Base-by-base conservation (phyloP, 2,329 filamentous ascomycete genomes). In the Colletotrichum horii region DNA sequence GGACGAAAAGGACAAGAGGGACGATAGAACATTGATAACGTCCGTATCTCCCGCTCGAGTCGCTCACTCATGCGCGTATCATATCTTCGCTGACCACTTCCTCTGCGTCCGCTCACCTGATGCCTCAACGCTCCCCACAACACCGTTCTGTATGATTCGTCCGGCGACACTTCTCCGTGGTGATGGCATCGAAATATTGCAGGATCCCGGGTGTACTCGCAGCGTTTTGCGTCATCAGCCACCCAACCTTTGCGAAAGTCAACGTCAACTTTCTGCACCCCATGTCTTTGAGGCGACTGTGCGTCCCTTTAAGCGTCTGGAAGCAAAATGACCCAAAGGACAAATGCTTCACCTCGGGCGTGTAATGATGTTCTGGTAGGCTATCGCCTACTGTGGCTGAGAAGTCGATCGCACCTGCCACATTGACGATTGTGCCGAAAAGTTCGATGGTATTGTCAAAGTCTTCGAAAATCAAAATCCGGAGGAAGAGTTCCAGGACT, bases 141-240 rank as follows among this genome's bases (percentile, higher is more conserved):
- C 4, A 38, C 1, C 14, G 6, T 4, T 36, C 15, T 3, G 4
- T 3, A 19, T 4, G 15, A 2, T 3, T 19, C 38, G 16, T n/a
- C 16, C 38, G 38, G 38, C 38, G 19, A 43, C 38, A n/a, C 38
- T 0, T 43, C 38, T 43, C 38, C 0, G 19, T 0, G 38, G 38
- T n/a, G 4, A 43, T 0, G 38, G 0, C 38, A n/a, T 43, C 0
- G 38, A 43, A 19, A 4, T n/a, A 43, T n/a, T 0, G 0, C 16
- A 43, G 8, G 19, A 43, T 6, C 0, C n/a, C 38, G 4, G 19
- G 38, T 4, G 38, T 43, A 11, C 3, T 6, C 8, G 1, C n/a
- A 43, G 9, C 38, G 19, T 8, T 43, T 43, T n/a, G 38, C 38
- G 38, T n/a, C 19, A 0, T n/a, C 9, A 43, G 38, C 19, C 38